Evolutionary conservation across 768 basidiomycete genomes (phyloP).

Genomic region (Leccinum olivaceopallidum): DNA sequence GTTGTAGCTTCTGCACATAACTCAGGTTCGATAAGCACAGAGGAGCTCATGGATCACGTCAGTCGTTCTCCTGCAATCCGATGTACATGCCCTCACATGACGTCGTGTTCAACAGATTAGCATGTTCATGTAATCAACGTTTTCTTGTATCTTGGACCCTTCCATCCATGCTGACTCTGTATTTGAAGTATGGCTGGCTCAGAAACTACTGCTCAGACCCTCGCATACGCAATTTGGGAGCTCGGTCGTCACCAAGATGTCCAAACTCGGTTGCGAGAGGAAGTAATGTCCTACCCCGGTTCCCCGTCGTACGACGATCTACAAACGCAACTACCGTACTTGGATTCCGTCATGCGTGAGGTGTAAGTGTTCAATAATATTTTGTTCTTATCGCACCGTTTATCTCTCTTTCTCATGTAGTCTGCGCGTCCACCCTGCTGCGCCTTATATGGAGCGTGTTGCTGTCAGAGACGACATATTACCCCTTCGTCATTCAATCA

Average conservation of each 20-base stretch:
- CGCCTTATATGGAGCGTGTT: constrained; percentile 4
- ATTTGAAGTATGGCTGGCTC: constrained; percentile 7
- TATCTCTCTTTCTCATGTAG: background rate
- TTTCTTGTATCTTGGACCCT: background rate
- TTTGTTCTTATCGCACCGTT: background rate
- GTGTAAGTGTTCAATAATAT: constrained; percentile 1
- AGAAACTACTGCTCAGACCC: constrained; percentile 10
- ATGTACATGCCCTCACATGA: background rate
- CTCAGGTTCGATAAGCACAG: constrained; percentile 4
- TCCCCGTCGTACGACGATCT: constrained; percentile 9
- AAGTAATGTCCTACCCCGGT: background rate
- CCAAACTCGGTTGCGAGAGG: constrained; percentile 3
- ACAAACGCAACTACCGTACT: constrained; percentile 8
- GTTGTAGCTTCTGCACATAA: constrained; percentile 3
- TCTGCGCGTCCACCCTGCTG: constrained; percentile 5
- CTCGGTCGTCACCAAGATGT: constrained; percentile 5
- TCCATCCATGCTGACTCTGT: background rate
- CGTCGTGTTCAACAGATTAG: constrained; percentile 6
- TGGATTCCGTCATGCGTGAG: constrained; percentile 8
- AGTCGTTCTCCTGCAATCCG: background rate
- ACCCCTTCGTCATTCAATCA: constrained; percentile 9
- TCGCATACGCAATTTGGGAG: constrained; percentile 10
- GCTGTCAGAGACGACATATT: constrained; percentile 2
- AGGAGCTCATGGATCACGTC: constrained; percentile 10
- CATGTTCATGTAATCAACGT: constrained; percentile 12